Conservation (phyloP, 129 eudicot species). For the Flaveria trinervia region DNA sequence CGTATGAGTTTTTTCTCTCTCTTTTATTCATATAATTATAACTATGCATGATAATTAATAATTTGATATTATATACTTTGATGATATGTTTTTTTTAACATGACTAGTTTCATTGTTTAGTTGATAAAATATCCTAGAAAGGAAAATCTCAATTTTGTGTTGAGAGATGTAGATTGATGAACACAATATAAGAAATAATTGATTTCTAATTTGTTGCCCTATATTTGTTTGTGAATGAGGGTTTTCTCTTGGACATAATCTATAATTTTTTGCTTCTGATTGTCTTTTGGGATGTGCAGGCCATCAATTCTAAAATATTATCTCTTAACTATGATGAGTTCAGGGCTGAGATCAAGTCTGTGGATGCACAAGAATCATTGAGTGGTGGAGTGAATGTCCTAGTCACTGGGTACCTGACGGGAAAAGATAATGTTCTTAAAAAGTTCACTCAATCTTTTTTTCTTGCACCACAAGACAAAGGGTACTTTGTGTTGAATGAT, state of each 20-base stretch:
- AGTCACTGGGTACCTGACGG: slow-evolving; percentile 74
- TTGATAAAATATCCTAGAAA: not conserved
- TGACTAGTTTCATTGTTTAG: not conserved
- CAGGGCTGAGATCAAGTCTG: slow-evolving; percentile 76
- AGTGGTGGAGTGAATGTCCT: slow-evolving; percentile 82
- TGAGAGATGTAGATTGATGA: slow-evolving; percentile 13
- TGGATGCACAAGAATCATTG: slow-evolving; percentile 88
- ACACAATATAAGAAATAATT: not conserved
- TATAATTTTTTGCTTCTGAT: slow-evolving; percentile 9
- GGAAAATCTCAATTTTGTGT: not conserved
- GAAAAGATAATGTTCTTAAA: slow-evolving; percentile 53
- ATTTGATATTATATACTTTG: not conserved
- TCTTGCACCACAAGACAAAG: slow-evolving; percentile 94
- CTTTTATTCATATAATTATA: not conserved
- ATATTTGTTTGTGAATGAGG: not conserved
- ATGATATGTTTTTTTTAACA: not conserved
- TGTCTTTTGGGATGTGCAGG: slow-evolving; percentile 44
- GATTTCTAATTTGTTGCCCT: not conserved
- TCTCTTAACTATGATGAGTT: slow-evolving; percentile 65
- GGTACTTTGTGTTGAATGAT: slow-evolving; percentile 94
- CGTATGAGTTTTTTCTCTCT: slow-evolving; percentile 35
- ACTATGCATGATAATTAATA: not conserved
- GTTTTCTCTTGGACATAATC: not conserved
- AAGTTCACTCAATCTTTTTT: slow-evolving; percentile 78
- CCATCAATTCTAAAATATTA: slow-evolving; percentile 69